Evolutionary conservation across 1,284 basidiomycete genomes (phyloP).

Genomic region (Schizopora paradoxa): DNA sequence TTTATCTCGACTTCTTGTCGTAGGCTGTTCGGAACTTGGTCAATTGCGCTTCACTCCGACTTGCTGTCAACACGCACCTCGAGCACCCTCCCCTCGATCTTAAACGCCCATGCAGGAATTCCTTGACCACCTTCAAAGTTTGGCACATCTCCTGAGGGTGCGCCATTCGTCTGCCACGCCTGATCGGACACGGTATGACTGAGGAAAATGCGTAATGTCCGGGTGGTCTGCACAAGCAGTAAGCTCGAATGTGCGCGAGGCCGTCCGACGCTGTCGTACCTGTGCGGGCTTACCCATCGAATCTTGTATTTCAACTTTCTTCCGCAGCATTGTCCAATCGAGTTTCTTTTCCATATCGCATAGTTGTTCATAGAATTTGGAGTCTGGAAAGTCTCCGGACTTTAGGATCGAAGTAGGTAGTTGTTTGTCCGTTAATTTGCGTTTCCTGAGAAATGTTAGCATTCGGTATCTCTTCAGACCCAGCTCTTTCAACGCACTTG

Average conservation of each 20-base stretch:
- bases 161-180: constrained; percentile 60
- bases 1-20: constrained; percentile 59
- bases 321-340: constrained; percentile 93
- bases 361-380: constrained; percentile 82
- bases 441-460: constrained; percentile 43
- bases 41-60: neutral
- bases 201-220: constrained; percentile 84
- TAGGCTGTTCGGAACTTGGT: constrained; percentile 46
- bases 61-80: constrained; percentile 46
- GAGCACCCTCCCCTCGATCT: constrained; percentile 84
- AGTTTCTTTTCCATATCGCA: constrained; percentile 87
- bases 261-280: no score
- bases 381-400: constrained; percentile 72
- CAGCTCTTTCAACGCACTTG: constrained; percentile 27
- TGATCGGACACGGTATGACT: constrained; percentile 88
- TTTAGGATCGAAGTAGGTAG: constrained; percentile 67
- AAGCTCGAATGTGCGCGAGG: constrained; percentile 7
- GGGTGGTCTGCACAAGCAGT: constrained; percentile 54
- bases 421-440: constrained; percentile 76
- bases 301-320: constrained; percentile 87
- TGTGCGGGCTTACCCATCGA: constrained; percentile 61
- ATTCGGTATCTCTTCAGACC: constrained; percentile 3
- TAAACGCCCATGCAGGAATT: constrained; percentile 87
- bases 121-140: constrained; percentile 65
- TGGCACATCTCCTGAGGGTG: constrained; percentile 28